These are phyloP conservation scores for Nitzschia palea DNA, from an alignment of 108 stramenopile genomes.

Conservation along the genomic window DNA sequence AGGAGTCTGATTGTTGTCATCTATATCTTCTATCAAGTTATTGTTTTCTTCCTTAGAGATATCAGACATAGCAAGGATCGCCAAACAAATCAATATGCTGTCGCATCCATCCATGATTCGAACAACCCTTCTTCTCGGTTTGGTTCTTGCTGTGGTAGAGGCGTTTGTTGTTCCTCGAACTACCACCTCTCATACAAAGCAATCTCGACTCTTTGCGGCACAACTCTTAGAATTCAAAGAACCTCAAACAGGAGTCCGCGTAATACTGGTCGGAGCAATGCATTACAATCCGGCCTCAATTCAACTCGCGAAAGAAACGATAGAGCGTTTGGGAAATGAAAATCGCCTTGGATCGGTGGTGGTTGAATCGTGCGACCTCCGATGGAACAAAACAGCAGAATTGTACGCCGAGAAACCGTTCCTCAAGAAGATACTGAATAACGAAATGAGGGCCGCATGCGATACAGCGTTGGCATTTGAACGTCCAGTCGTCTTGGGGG, in stretches of 20 bases:
- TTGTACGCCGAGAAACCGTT: conserved; percentile 22
- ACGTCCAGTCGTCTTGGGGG: conserved; percentile 62
- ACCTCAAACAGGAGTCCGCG: conserved; percentile 47
- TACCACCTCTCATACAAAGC: too few species aligned
- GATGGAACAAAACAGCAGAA: conserved; percentile 63
- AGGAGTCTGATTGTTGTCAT: too few species aligned
- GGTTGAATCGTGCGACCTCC: conserved; percentile 61
- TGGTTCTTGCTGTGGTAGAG: too few species aligned
- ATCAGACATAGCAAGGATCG: too few species aligned
- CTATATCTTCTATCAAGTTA: too few species aligned
- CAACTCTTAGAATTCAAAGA: conserved; percentile 63
- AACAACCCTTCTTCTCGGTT: too few species aligned
- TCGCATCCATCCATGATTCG: too few species aligned
- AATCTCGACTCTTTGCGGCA: too few species aligned
- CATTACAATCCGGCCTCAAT: conserved; percentile 71
- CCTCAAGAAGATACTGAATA: conserved; percentile 35
- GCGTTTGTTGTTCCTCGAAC: too few species aligned
- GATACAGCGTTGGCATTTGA: conserved; percentile 46
- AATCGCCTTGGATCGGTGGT: conserved; percentile 53
- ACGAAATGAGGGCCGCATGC: conserved; percentile 65
- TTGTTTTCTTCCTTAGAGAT: too few species aligned
- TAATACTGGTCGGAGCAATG: conserved; percentile 61
- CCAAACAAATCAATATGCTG: too few species aligned
- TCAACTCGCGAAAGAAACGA: conserved; percentile 37
- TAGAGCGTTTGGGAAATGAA: conserved; percentile 36